These are phyloP conservation scores for Thelonectria olida DNA, from an alignment of 2,329 filamentous ascomycete genomes.

Conservation along the genomic window DNA sequence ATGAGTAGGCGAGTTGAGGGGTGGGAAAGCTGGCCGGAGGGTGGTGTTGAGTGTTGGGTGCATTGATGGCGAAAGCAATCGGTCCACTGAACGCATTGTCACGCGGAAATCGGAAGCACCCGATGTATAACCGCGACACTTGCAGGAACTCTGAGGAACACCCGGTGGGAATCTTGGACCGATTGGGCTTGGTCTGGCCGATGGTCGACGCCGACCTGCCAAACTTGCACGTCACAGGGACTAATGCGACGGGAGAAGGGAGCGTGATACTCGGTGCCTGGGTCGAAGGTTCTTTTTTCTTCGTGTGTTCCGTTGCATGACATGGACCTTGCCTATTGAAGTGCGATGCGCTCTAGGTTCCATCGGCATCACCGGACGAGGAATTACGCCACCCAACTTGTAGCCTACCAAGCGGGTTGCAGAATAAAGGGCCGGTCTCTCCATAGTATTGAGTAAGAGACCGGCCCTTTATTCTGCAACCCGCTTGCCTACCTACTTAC, in stretches of 20 bases:
- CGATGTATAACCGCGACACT: slow-evolving; percentile 15
- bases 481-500: too few relatives aligned
- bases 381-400: neutral
- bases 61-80: slow-evolving; percentile 3
- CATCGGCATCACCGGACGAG: neutral
- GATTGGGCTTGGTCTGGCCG: neutral
- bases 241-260: neutral
- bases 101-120: slow-evolving; percentile 9
- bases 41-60: neutral
- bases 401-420: too few relatives aligned
- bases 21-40: neutral
- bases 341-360: neutral
- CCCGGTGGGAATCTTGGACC: neutral
- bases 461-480: too few relatives aligned
- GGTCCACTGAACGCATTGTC: slow-evolving; percentile 10
- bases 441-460: too few relatives aligned
- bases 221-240: neutral
- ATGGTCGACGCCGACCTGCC: neutral
- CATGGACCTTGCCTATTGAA: neutral
- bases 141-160: neutral
- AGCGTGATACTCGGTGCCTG: neutral
- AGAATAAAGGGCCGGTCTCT: too few relatives aligned
- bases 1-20: neutral
- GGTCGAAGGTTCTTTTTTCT: neutral
- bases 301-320: neutral